These are phyloP conservation scores for Yamadazyma scolyti DNA, from an alignment of 805 yeast species.

Conservation along the genomic window DNA sequence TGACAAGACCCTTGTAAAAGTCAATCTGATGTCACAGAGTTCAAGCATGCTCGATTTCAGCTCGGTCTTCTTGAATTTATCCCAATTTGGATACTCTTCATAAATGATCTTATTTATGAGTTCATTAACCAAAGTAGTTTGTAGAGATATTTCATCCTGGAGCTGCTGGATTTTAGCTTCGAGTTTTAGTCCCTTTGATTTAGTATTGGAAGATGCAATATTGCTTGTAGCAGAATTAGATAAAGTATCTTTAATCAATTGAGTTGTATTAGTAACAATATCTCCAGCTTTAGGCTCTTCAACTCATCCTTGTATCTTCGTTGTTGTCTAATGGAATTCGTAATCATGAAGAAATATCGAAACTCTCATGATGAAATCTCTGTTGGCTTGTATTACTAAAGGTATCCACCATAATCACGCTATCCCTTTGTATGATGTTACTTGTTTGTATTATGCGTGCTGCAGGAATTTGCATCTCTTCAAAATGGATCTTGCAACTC, in stretches of 20 bases:
- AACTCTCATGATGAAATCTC: no score
- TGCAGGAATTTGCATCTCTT: no score
- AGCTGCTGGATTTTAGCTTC: slow-evolving; percentile 39
- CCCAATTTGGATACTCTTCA: slow-evolving; percentile 64
- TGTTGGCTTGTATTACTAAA: no score
- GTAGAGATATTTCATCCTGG: slow-evolving; percentile 42
- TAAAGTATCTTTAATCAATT: slow-evolving; percentile 47
- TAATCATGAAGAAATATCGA: no score
- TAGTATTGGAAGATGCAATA: slow-evolving; percentile 39
- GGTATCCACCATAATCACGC: no score
- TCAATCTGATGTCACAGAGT: slow-evolving; percentile 73
- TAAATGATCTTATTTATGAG: slow-evolving; percentile 44
- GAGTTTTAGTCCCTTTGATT: slow-evolving; percentile 40
- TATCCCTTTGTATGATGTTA: no score
- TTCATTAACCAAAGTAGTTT: slow-evolving; percentile 43
- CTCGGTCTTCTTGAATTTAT: slow-evolving; percentile 74
- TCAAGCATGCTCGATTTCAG: slow-evolving; percentile 64
- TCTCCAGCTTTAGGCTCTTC: no score
- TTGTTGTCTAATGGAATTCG: no score
- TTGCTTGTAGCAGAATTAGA: slow-evolving; percentile 44
- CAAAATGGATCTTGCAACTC: no score
- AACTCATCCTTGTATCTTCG: no score
- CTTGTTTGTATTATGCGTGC: no score
- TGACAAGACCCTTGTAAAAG: slow-evolving; percentile 65
- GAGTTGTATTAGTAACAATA: slow-evolving; percentile 40